Conservation (phyloP, 768 basidiomycete species). For the Trametes coccinea region DNA sequence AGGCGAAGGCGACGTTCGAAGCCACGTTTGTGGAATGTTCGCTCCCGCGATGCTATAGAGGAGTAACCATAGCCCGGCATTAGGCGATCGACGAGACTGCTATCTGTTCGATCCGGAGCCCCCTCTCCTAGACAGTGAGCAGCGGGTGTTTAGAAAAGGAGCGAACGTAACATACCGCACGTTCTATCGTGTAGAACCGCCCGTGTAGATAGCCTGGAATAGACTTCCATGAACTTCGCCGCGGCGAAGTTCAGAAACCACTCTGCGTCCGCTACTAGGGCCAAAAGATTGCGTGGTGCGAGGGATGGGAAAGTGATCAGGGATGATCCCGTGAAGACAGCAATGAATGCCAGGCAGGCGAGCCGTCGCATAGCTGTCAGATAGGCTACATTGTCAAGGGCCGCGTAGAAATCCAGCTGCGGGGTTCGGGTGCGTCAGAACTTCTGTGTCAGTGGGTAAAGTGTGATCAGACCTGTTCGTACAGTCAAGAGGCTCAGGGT, state of each 20-base stretch:
- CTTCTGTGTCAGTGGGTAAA: not conserved
- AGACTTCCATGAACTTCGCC: conserved; percentile 9
- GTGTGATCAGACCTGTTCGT: not conserved
- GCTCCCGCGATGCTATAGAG: conserved; percentile 18
- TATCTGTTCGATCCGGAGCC: not conserved
- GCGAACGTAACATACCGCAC: conserved; percentile 5
- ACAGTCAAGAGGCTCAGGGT: conserved; percentile 5
- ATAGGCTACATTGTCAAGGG: conserved; percentile 11
- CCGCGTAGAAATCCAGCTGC: not conserved
- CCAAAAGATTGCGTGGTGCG: no score
- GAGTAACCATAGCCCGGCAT: conserved; percentile 2
- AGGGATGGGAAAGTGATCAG: not conserved
- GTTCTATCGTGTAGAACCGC: not conserved
- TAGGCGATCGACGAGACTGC: conserved; percentile 9
- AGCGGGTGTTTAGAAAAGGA: not conserved
- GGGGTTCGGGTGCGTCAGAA: not conserved
- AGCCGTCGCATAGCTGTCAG: conserved; percentile 10
- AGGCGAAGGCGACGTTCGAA: not conserved
- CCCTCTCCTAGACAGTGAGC: conserved; percentile 1
- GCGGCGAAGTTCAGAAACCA: conserved; percentile 6
- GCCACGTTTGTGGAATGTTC: conserved; percentile 2
- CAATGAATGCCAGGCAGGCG: not conserved
- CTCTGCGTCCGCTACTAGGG: conserved; percentile 5
- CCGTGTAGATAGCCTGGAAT: conserved; percentile 12
- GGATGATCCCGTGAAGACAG: conserved; percentile 10